phyloP scores from a whole-genome alignment of 2,329 filamentous ascomycete species.

The Paraphaeosphaeria minitans region DNA sequence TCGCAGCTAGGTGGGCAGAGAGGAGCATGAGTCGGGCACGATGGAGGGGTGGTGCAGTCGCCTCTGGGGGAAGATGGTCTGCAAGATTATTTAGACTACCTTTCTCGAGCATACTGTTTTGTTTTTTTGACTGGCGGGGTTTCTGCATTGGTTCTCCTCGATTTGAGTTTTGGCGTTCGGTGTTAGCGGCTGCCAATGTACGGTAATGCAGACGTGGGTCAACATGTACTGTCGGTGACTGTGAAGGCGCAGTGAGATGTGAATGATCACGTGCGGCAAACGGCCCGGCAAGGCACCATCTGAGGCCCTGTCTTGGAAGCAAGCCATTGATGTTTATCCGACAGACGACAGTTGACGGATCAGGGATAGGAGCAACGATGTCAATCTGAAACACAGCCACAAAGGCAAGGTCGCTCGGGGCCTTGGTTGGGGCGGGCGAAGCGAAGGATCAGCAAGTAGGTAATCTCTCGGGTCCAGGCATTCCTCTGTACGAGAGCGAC shows the following conservation, averaged over 20 bases:
- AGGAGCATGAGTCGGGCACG: neutral
- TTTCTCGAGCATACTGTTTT: neutral
- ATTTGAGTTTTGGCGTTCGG: no score
- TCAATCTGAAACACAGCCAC: constrained; percentile 9
- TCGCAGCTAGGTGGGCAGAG: neutral
- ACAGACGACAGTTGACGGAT: neutral
- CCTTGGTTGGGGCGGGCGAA: neutral
- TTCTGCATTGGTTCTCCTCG: no score
- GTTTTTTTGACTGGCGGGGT: no score
- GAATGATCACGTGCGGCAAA: neutral
- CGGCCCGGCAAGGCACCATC: neutral
- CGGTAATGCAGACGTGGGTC: neutral
- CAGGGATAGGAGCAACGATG: neutral
- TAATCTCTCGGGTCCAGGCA: constrained; percentile 8
- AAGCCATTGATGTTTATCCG: constrained; percentile 3
- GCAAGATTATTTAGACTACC: neutral
- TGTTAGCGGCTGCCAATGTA: neutral
- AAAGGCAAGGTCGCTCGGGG: neutral
- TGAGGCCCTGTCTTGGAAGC: neutral
- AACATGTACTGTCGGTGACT: neutral
- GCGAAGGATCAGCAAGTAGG: constrained; percentile 19
- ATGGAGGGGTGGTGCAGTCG: neutral
- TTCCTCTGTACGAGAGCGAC: constrained; percentile 5
- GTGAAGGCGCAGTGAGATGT: neutral
- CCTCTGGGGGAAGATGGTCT: neutral